Conservation (phyloP, 2,329 filamentous ascomycete species). For the Calonectria pseudoreteaudii region DNA sequence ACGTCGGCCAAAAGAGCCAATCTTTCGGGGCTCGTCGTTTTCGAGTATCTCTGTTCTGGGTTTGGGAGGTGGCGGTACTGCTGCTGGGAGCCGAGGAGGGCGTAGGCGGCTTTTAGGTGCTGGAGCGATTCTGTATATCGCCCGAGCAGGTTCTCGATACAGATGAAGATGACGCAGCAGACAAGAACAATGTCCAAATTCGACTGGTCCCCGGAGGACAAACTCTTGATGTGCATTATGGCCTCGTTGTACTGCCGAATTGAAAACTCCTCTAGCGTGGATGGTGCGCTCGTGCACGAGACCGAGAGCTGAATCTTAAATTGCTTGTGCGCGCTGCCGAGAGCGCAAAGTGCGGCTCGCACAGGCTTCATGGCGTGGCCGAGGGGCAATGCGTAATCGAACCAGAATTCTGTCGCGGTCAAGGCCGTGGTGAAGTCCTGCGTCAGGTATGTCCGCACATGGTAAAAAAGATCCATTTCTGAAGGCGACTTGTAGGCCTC, state of each 20-base stretch:
- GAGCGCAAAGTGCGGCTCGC: neutral
- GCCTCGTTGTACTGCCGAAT: neutral
- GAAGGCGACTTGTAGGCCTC: neutral
- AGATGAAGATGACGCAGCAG: neutral
- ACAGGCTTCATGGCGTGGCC: neutral
- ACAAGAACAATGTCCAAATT: neutral
- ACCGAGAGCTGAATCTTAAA: neutral
- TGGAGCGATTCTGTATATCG: neutral
- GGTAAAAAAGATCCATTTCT: neutral
- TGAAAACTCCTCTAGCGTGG: neutral
- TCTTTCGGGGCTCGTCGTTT: neutral
- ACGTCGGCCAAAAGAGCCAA: neutral
- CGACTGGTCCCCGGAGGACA: neutral
- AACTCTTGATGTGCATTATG: neutral
- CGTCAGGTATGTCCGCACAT: neutral
- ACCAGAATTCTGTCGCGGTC: neutral
- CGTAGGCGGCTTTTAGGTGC: neutral
- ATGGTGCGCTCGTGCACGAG: neutral
- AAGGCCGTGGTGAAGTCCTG: neutral
- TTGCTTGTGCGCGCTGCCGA: neutral
- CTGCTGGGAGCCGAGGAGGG: neutral
- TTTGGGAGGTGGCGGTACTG: neutral
- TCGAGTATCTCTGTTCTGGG: neutral
- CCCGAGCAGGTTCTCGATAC: neutral
- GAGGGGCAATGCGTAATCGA: neutral